Conservation (phyloP, 345 rosid genomes). For the Eucalyptus globulus region DNA sequence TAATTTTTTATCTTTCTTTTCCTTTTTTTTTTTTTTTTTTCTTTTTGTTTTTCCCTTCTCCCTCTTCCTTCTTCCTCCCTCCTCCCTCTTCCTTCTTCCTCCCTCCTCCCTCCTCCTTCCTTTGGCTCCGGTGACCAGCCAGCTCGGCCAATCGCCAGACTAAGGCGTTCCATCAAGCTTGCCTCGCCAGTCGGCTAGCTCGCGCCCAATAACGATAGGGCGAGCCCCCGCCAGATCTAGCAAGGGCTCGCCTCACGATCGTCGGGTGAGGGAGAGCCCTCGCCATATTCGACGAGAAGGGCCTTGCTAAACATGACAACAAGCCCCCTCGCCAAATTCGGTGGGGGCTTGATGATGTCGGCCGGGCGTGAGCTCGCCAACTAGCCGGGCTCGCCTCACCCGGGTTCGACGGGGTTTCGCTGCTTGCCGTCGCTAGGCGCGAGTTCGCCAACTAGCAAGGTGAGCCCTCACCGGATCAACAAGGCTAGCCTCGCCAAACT, state of each 20-base stretch:
- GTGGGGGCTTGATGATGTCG: accelerated
- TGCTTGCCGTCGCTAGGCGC: accelerated
- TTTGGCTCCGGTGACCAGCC: accelerated
- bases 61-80: too few relatives aligned
- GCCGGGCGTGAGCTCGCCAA: accelerated
- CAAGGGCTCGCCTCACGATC: accelerated
- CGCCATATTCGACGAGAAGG: accelerated
- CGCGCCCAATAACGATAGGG: accelerated
- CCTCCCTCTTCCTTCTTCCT: too few relatives aligned
- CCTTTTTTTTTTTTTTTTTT: accelerated
- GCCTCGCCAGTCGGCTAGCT: accelerated
- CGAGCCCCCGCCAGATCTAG: accelerated
- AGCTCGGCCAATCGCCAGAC: accelerated
- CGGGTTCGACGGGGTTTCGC: accelerated
- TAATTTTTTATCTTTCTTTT: too few relatives aligned
- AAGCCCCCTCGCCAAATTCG: accelerated
- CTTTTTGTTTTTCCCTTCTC: too few relatives aligned
- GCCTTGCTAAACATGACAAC: accelerated
- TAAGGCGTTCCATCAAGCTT: accelerated
- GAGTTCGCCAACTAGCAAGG: too few relatives aligned
- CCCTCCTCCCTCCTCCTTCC: too few relatives aligned
- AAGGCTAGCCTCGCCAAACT: accelerated
- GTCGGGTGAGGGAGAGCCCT: accelerated
- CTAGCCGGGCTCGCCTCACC: too few relatives aligned
- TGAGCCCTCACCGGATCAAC: accelerated